Evolutionary conservation across 345 rosid genomes (phyloP).

Genomic region (Gossypium raimondii): DNA sequence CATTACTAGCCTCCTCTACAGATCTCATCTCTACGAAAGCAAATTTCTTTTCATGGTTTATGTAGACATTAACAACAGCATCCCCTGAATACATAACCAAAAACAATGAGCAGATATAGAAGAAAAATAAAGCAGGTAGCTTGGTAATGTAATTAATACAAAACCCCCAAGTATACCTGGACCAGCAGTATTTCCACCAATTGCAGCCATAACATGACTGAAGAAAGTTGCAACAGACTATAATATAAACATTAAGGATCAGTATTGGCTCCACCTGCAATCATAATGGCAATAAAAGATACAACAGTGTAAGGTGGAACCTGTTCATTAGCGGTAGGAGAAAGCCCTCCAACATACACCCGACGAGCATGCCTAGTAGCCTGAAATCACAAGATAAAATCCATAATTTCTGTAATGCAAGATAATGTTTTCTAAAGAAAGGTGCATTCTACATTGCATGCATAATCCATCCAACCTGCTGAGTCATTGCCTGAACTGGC

Average conservation of each 20-base stretch:
- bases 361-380: conserved; percentile 99
- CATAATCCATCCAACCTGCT: conserved; percentile 59
- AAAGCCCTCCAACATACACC: conserved; percentile 98
- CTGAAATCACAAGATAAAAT: conserved; percentile 31
- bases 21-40: conserved; percentile 99
- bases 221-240: conserved; percentile 92
- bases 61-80: conserved; percentile 98
- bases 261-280: conserved; percentile 14
- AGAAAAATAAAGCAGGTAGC: neutral
- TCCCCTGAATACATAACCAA: conserved; percentile 51
- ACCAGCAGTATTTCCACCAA: conserved; percentile 98
- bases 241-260: conserved; percentile 19
- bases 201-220: conserved; percentile 96
- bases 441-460: neutral
- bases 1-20: conserved; percentile 99
- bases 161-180: conserved; percentile 47
- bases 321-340: conserved; percentile 98
- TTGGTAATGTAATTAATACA: neutral
- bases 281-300: neutral
- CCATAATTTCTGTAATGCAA: neutral
- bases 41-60: conserved; percentile 98
- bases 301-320: conserved; percentile 25
- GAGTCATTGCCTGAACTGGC: conserved; percentile 99
- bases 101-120: conserved; percentile 12
- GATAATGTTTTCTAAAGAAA: neutral